Conservation (phyloP, 2,329 filamentous ascomycete species). For the Chalaropsis ovoidea region DNA sequence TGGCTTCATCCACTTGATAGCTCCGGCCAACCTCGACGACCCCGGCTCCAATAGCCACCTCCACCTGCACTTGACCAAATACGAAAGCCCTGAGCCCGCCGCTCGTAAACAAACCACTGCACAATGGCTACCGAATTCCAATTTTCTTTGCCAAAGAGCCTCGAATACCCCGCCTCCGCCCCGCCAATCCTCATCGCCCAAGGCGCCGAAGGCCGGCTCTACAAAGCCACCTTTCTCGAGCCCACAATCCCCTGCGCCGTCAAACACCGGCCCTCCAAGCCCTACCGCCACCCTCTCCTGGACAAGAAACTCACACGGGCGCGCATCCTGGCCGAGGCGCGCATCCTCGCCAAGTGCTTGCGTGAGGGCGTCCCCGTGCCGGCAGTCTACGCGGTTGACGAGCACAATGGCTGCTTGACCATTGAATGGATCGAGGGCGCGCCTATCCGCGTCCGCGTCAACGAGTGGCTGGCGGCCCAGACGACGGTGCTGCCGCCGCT, state of each 20-base stretch:
- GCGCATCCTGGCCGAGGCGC: conserved; percentile 78
- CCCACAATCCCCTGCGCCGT: conserved; percentile 62
- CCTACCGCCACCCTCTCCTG: conserved; percentile 82
- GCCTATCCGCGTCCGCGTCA: conserved; percentile 59
- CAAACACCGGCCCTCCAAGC: conserved; percentile 84
- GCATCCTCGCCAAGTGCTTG: conserved; percentile 69
- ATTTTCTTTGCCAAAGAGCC: conserved; percentile 52
- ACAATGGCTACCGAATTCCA: conserved; percentile 16
- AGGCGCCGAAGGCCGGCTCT: conserved; percentile 91
- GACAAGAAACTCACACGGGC: conserved; percentile 79
- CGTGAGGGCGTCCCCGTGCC: conserved; percentile 75
- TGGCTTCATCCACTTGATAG: too few relatives aligned
- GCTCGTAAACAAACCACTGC: background rate
- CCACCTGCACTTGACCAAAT: background rate
- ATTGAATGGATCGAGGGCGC: conserved; percentile 75
- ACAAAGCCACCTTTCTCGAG: conserved; percentile 70
- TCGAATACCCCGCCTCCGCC: conserved; percentile 50
- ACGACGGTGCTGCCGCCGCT: conserved; percentile 31
- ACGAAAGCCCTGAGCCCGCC: background rate
- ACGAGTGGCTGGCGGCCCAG: conserved; percentile 52
- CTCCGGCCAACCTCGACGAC: background rate
- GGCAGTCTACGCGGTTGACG: conserved; percentile 61
- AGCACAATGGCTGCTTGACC: conserved; percentile 59
- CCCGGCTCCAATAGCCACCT: background rate
- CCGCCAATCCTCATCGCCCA: conserved; percentile 68